Percentiles rank a stretch among this genome's conserved stretches.
phyloP scores from a whole-genome alignment of 768 basidiomycete species.

The Rickenella mellea region DNA sequence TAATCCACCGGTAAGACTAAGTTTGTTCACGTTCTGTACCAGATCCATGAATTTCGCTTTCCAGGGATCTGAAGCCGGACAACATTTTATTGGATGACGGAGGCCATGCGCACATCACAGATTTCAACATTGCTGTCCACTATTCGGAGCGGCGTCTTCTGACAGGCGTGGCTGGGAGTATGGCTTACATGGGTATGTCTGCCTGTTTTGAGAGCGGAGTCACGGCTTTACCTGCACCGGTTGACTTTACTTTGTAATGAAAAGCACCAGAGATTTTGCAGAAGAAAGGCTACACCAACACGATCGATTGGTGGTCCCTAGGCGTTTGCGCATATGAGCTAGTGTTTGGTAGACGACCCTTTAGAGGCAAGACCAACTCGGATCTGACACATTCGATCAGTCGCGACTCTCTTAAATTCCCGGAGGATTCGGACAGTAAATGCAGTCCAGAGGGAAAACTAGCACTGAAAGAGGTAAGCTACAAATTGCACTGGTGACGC shows the following conservation, averaged over 20 bases:
- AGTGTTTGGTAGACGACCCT: slow-evolving; percentile 84
- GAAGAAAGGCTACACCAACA: slow-evolving; percentile 90
- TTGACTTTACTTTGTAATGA: background rate
- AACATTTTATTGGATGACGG: slow-evolving; percentile 94
- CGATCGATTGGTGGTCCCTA: slow-evolving; percentile 96
- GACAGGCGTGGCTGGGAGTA: slow-evolving; percentile 91
- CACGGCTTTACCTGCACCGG: too few relatives aligned
- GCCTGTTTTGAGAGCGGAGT: background rate
- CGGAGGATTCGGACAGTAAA: slow-evolving; percentile 77
- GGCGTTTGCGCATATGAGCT: slow-evolving; percentile 91
- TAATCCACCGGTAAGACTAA: slow-evolving; percentile 82
- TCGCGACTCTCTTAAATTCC: slow-evolving; percentile 80
- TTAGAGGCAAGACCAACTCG: slow-evolving; percentile 87
- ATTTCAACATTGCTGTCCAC: slow-evolving; percentile 98
- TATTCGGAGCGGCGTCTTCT: slow-evolving; percentile 77
- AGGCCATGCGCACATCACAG: slow-evolving; percentile 93
- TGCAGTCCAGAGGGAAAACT: slow-evolving; percentile 72
- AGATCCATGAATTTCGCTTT: slow-evolving; percentile 21
- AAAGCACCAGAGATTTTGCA: slow-evolving; percentile 66
- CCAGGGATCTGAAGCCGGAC: slow-evolving; percentile 92
- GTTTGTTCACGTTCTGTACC: background rate
- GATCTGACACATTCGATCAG: slow-evolving; percentile 90
- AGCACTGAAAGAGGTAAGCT: slow-evolving; percentile 69
- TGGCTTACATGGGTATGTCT: slow-evolving; percentile 92
- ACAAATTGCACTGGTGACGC: background rate